Evolutionary conservation across 2,329 filamentous ascomycete species (phyloP).

Genomic region (Bipolaris victoriae): DNA sequence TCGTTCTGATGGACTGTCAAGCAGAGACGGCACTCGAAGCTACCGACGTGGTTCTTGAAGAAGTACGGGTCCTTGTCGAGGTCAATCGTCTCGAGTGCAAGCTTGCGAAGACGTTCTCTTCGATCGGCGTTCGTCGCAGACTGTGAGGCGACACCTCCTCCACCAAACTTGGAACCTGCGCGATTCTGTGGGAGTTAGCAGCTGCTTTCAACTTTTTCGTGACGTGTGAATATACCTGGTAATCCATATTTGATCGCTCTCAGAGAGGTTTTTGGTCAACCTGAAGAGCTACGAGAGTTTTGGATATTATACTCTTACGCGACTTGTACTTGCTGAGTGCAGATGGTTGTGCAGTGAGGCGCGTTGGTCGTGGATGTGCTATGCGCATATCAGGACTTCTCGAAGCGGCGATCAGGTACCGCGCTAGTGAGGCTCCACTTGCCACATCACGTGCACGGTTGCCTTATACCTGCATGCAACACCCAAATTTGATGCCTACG

Average conservation of each 20-base stretch:
- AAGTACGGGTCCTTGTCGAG: constrained; percentile 99
- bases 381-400: constrained; percentile 27
- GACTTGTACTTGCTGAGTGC: not conserved
- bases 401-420: constrained; percentile 23
- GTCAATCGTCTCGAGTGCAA: constrained; percentile 98
- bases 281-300: not conserved
- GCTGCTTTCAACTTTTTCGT: constrained; percentile 8
- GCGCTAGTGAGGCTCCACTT: constrained; percentile 25
- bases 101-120: constrained; percentile 94
- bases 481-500: not conserved
- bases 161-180: constrained; percentile 96
- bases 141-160: constrained; percentile 92
- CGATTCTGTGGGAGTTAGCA: constrained; percentile 69
- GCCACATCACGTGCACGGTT: constrained; percentile 14
- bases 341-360: constrained; percentile 6
- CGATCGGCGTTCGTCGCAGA: constrained; percentile 96
- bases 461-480: constrained; percentile 7
- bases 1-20: constrained; percentile 99
- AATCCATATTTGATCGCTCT: constrained; percentile 53
- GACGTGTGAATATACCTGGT: constrained; percentile 50
- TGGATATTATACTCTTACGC: constrained; percentile 3
- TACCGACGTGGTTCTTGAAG: constrained; percentile 99
- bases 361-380: constrained; percentile 19
- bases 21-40: constrained; percentile 96
- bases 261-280: constrained; percentile 6